Evolutionary conservation across 306 rosid species (phyloP).

Genomic region (Rosa lucieae): DNA sequence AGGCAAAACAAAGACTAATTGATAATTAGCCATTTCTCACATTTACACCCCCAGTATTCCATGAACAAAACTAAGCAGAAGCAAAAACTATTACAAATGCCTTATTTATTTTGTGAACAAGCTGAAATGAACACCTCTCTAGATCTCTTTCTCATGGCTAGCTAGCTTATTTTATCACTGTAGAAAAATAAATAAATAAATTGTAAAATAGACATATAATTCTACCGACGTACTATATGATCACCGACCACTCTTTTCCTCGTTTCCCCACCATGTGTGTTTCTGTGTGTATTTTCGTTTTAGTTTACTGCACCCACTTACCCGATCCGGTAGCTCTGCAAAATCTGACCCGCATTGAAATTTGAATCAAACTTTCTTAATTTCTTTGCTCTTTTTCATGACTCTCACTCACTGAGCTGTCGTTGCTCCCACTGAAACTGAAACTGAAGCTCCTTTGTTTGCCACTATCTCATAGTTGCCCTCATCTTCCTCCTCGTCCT

Average conservation of each 20-base stretch:
- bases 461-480: conserved; percentile 64
- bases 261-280: conserved; percentile 27
- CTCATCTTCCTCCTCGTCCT: conserved; percentile 47
- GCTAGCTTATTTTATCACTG: conserved; percentile 51
- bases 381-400: not conserved
- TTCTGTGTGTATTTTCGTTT: conserved; percentile 21
- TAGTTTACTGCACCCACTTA: conserved; percentile 2
- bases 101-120: not conserved
- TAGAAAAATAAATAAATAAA: conserved; percentile 62
- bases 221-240: conserved; percentile 25
- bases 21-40: too few species aligned
- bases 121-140: conserved; percentile 1
- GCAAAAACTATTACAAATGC: not conserved
- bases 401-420: conserved; percentile 26
- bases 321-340: conserved; percentile 10
- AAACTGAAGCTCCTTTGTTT: conserved; percentile 39
- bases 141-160: conserved; percentile 21
- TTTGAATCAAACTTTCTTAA: conserved; percentile 9
- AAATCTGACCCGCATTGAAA: conserved; percentile 20
- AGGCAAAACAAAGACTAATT: not conserved
- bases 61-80: conserved; percentile 21
- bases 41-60: not conserved
- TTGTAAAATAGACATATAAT: conserved; percentile 47
- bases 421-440: conserved; percentile 42
- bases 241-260: not conserved